A percentile compares a stretch with the other conserved stretches of the same genome.
Conservation (phyloP, 2,329 filamentous ascomycete species). For the Colletotrichum scovillei region DNA sequence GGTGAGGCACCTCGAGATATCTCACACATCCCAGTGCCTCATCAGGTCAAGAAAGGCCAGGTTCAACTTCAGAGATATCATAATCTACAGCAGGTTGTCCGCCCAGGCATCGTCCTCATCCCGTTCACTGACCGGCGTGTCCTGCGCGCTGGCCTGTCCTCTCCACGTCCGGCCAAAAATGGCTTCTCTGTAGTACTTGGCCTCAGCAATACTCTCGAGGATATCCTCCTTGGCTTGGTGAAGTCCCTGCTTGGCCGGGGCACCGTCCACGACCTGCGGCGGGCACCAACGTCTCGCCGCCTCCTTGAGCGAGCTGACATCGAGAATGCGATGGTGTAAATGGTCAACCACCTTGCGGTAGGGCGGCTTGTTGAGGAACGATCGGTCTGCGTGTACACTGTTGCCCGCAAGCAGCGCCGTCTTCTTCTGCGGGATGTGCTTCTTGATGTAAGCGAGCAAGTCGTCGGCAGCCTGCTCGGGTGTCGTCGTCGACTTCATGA, state of each 20-base stretch:
- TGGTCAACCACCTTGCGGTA: slow-evolving; percentile 80
- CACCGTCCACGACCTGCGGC: slow-evolving; percentile 66
- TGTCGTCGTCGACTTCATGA: slow-evolving; percentile 78
- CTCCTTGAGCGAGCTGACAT: slow-evolving; percentile 94
- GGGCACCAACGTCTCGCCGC: slow-evolving; percentile 84
- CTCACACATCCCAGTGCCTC: not conserved
- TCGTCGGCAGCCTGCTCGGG: slow-evolving; percentile 77
- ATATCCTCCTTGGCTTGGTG: slow-evolving; percentile 93
- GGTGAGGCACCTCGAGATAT: not conserved
- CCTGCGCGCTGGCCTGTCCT: slow-evolving; percentile 12
- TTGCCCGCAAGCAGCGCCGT: slow-evolving; percentile 88
- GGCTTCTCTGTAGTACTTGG: slow-evolving; percentile 79
- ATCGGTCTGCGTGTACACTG: slow-evolving; percentile 89
- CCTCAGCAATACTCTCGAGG: slow-evolving; percentile 93
- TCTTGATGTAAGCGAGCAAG: slow-evolving; percentile 82
- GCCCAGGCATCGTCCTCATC: slow-evolving; percentile 36
- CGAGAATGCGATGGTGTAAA: slow-evolving; percentile 89
- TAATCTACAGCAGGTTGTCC: slow-evolving; percentile 30
- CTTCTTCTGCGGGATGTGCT: slow-evolving; percentile 73
- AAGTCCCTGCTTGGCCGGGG: slow-evolving; percentile 78
- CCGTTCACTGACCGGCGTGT: slow-evolving; percentile 32
- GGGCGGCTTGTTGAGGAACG: slow-evolving; percentile 80
- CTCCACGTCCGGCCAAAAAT: slow-evolving; percentile 66
- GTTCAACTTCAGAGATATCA: no score
- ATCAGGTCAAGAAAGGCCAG: no score